Conservation (phyloP, 1,284 basidiomycete species). For the Fomitopsis schrenkii region DNA sequence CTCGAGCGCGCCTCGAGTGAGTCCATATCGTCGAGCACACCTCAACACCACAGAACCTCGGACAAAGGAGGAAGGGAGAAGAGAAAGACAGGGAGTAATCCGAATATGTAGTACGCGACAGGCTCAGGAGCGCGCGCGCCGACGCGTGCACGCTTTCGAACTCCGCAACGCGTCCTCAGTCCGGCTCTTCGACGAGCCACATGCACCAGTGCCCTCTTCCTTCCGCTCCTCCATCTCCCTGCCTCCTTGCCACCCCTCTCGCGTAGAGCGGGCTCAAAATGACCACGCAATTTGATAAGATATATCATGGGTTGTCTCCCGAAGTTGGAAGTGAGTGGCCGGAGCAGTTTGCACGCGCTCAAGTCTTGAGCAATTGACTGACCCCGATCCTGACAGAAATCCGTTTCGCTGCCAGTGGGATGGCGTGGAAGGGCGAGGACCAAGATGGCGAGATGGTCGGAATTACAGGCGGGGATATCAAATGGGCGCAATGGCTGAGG, state of each 20-base stretch:
- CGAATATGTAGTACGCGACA: background rate
- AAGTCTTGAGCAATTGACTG: background rate
- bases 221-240: slow-evolving; percentile 3
- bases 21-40: slow-evolving; percentile 32
- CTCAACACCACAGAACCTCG: background rate
- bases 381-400: slow-evolving; percentile 55
- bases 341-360: background rate
- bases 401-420: slow-evolving; percentile 81
- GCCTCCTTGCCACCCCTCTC: background rate
- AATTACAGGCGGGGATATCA: slow-evolving; percentile 72
- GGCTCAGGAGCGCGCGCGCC: background rate
- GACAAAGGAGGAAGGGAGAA: background rate
- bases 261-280: slow-evolving; percentile 12
- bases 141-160: slow-evolving; percentile 23
- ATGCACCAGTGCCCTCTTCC: slow-evolving; percentile 18
- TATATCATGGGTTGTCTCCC: slow-evolving; percentile 73
- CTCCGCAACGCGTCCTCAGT: slow-evolving; percentile 29
- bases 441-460: slow-evolving; percentile 56
- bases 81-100: background rate
- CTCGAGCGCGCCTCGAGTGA: slow-evolving; percentile 60
- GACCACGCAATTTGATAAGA: slow-evolving; percentile 76
- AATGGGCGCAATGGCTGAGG: slow-evolving; percentile 87
- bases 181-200: slow-evolving; percentile 4
- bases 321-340: slow-evolving; percentile 69
- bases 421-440: slow-evolving; percentile 88